Evolutionary conservation across 352 stramenopile species (phyloP), one percentile per base, ranked within the genome.

Genomic region (Phytophthora sp.): DNA sequence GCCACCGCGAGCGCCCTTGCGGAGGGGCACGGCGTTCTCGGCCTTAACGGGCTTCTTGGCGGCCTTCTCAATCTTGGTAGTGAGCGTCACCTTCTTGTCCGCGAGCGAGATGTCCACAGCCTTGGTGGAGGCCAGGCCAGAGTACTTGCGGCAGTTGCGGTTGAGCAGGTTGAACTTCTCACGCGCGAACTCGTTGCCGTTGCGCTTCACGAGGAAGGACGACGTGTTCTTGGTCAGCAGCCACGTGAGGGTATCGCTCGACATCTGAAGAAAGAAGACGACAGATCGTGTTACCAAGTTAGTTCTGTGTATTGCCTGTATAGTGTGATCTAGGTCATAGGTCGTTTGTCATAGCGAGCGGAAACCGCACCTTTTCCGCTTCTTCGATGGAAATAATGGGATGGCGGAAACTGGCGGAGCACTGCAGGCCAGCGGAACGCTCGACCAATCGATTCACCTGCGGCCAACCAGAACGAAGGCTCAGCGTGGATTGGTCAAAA

Each of bases 131-230:
- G 96, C 94, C 60, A 99, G 47, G 62, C 94, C 96, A 57, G 92
- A 98, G 81, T 98, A 99, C 90, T 99, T 99, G 91, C 92, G 96
- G 70, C 80, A 95, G 77, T 98, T 98, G 60, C 89, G 72, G 78
- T 94, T 98, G 76, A 90, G 86, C 66, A 99, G 73, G 89, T 99
- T 99, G 73, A 96, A 97, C 79, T 93, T 94, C 79, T 99, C 96
- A 49, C 89, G 79, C 55, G 90, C 89, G 68, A 98, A 98, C 76
- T 95, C 87, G 64, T 84, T 87, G 76, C 78, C 76, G 63, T 86
- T 90, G 62, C 90, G 84, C 89, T 99, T 99, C 69, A 97, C 89
- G 45, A 99, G 82, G 83, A 99, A 99, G 66, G 82, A 97, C 74
- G 87, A 98, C 69, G 97, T 98, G 67, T 97, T 96, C 84, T 97